Evolutionary conservation across 371 early-diverging fungal species (phyloP).

Genomic region (Actinomucor elegans): DNA sequence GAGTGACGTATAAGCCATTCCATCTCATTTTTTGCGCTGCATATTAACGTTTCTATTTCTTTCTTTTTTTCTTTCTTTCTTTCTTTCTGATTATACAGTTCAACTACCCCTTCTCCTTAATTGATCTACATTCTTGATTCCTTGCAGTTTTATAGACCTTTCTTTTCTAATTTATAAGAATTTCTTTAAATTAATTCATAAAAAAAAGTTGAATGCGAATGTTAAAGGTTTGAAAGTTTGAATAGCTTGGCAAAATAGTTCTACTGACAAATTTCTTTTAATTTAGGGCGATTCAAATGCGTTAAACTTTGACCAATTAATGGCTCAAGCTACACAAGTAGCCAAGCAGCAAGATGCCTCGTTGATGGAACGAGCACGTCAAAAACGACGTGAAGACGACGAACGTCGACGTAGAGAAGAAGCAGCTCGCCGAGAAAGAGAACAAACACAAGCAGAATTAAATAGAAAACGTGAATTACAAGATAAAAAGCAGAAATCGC

Average conservation of each 20-base stretch:
- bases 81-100: too few relatives aligned
- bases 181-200: too few relatives aligned
- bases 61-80: too few relatives aligned
- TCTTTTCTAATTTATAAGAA: too few relatives aligned
- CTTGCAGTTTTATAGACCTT: too few relatives aligned
- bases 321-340: slow-evolving; percentile 40
- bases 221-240: slow-evolving; percentile 7
- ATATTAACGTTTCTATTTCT: too few relatives aligned
- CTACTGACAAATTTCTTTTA: neutral
- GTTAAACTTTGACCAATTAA: slow-evolving; percentile 32
- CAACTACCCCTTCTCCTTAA: too few relatives aligned
- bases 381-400: slow-evolving; percentile 31
- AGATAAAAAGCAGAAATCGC: slow-evolving; percentile 15
- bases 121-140: too few relatives aligned
- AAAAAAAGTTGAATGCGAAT: too few relatives aligned
- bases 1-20: too few relatives aligned
- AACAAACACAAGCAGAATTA: slow-evolving; percentile 26
- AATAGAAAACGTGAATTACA: slow-evolving; percentile 20
- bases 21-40: too few relatives aligned
- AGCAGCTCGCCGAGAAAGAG: slow-evolving; percentile 24
- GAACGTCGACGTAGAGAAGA: slow-evolving; percentile 31
- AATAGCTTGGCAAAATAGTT: neutral
- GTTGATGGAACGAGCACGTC: slow-evolving; percentile 29
- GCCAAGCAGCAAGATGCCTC: slow-evolving; percentile 37
- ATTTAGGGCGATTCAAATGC: slow-evolving; percentile 13